A percentile compares a stretch with the other conserved stretches of the same genome.
phyloP scores from a whole-genome alignment of 2,329 filamentous ascomycete species.

The Diplodia scrobiculata region DNA sequence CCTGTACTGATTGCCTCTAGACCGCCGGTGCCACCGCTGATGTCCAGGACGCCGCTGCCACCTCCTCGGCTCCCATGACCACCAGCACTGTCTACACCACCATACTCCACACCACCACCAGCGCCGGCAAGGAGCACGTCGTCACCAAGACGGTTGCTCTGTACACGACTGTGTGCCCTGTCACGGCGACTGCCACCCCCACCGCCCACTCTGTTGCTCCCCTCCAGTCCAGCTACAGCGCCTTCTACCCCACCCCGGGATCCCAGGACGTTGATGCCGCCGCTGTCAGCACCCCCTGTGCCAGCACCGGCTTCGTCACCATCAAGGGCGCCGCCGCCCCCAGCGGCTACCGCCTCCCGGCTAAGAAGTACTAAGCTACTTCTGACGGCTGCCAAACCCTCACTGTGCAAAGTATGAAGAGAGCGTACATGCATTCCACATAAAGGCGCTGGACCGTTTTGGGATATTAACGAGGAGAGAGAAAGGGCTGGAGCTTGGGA shows the following conservation, averaged over 20 bases:
- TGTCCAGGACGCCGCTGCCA: slow-evolving; percentile 20
- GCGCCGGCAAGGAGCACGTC: slow-evolving; percentile 27
- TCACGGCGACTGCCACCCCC: slow-evolving; percentile 23
- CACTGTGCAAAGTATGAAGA: slow-evolving; percentile 19
- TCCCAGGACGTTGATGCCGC: slow-evolving; percentile 16
- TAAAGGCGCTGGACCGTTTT: slow-evolving; percentile 25
- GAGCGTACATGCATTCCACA: slow-evolving; percentile 13
- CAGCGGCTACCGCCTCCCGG: slow-evolving; percentile 25
- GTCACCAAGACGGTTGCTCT: slow-evolving; percentile 32
- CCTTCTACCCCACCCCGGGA: slow-evolving; percentile 26
- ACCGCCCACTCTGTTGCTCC: slow-evolving; percentile 21
- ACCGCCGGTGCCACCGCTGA: slow-evolving; percentile 1
- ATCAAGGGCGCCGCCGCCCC: slow-evolving; percentile 26
- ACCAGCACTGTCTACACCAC: slow-evolving; percentile 32
- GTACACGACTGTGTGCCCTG: slow-evolving; percentile 33
- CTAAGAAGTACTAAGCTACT: slow-evolving; percentile 17
- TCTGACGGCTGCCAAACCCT: slow-evolving; percentile 13
- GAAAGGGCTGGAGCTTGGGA: neutral
- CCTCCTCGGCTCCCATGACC: slow-evolving; percentile 26
- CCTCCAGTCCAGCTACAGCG: slow-evolving; percentile 25
- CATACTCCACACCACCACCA: slow-evolving; percentile 34
- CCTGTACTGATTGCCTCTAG: neutral
- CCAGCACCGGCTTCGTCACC: slow-evolving; percentile 25
- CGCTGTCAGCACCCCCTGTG: slow-evolving; percentile 11
- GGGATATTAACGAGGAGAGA: neutral